These are phyloP conservation scores for Penicillium brasilianum DNA, from an alignment of 2,329 filamentous ascomycete genomes.

Conservation along the genomic window DNA sequence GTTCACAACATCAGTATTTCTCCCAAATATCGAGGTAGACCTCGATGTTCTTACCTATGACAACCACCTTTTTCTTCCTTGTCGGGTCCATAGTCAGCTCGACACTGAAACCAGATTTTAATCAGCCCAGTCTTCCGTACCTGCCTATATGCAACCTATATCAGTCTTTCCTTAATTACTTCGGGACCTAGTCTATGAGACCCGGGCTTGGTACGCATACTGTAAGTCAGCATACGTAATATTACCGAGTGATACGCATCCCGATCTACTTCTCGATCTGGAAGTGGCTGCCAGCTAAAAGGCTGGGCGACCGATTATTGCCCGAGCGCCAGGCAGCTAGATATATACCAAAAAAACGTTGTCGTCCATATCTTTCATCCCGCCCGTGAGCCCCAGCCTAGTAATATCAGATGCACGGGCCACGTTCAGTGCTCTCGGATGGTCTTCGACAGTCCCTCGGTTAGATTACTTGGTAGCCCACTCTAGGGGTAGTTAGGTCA, in stretches of 20 bases:
- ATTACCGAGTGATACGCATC: background rate
- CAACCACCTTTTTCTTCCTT: constrained; percentile 2
- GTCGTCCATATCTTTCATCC: background rate
- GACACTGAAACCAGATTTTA: background rate
- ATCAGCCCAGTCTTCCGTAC: background rate
- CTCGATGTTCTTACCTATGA: background rate
- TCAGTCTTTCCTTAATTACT: background rate
- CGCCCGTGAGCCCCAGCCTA: background rate
- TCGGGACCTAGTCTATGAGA: background rate
- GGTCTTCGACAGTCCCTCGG: background rate
- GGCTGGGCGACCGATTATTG: background rate
- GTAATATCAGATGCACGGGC: background rate
- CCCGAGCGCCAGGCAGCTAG: background rate
- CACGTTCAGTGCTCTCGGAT: background rate
- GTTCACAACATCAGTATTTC: background rate
- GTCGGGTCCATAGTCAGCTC: background rate
- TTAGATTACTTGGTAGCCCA: background rate
- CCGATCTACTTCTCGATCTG: background rate
- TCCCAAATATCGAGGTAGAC: background rate
- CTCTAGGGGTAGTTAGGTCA: background rate
- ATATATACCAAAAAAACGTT: background rate
- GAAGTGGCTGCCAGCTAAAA: no score
- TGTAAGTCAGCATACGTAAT: background rate
- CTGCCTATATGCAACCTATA: background rate
- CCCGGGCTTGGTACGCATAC: background rate